Evolutionary conservation across 2,329 filamentous ascomycete species (phyloP).

Genomic region (Colletotrichum agaves): DNA sequence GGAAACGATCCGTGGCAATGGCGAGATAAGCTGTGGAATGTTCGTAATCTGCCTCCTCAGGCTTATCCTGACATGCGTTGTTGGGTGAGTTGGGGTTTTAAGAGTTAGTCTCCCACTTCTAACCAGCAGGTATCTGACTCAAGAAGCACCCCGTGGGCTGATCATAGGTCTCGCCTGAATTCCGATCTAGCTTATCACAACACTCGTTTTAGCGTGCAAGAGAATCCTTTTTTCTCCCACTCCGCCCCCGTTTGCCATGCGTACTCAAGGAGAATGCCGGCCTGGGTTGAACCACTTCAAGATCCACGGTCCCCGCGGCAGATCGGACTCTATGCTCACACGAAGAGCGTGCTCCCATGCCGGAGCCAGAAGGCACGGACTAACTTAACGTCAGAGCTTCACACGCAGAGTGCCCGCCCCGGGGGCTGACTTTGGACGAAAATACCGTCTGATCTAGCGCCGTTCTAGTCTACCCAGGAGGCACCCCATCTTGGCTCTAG

Average conservation of each 20-base stretch:
- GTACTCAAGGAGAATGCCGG: neutral
- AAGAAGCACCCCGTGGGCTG: neutral
- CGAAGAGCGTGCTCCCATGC: constrained; percentile 22
- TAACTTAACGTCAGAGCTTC: constrained; percentile 26
- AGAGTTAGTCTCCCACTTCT: constrained; percentile 23
- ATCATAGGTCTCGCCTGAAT: neutral
- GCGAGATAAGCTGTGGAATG: constrained; percentile 19
- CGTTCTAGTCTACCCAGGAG: neutral
- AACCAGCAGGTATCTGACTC: constrained; percentile 12
- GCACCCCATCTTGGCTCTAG: neutral
- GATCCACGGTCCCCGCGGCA: neutral
- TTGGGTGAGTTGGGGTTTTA: neutral
- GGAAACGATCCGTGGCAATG: neutral
- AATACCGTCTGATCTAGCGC: constrained; percentile 27
- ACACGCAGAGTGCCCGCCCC: constrained; percentile 7
- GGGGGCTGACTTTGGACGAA: constrained; percentile 24
- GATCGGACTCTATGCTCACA: constrained; percentile 11
- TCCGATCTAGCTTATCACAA: neutral
- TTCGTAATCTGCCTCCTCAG: neutral
- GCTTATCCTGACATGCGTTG: constrained; percentile 4
- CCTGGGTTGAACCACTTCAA: neutral
- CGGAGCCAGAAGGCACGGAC: constrained; percentile 11
- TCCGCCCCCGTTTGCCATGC: neutral
- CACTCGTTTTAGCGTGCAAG: constrained; percentile 23
- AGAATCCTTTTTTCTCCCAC: neutral